Evolutionary conservation across 176 grass and related monocot genomes (phyloP).

Genomic region (Zoysia japonica): DNA sequence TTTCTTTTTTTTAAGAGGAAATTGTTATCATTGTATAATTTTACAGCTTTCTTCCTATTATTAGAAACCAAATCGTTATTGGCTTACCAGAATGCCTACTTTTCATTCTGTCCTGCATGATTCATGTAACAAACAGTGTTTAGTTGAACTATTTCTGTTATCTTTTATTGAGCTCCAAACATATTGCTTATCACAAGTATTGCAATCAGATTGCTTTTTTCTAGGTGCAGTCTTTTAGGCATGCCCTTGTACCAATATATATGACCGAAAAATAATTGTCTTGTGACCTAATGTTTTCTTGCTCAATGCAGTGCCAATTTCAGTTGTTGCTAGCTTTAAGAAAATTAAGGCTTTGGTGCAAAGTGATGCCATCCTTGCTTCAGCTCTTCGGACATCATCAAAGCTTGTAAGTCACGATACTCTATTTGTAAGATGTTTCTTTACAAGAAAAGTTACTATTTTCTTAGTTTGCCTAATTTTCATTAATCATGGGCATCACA

Average conservation of each 20-base stretch:
- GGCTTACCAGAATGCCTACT: background rate
- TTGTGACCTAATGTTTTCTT: slow-evolving; percentile 4
- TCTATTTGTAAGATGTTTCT: slow-evolving; percentile 1
- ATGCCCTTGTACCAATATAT: background rate
- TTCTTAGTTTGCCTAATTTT: slow-evolving; percentile 25
- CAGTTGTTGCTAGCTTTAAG: slow-evolving; percentile 90
- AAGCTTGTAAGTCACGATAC: slow-evolving; percentile 71
- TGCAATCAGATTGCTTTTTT: background rate
- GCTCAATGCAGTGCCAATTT: slow-evolving; percentile 81
- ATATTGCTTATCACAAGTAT: background rate
- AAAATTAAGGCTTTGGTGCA: slow-evolving; percentile 96
- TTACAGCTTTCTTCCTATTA: slow-evolving; percentile 20
- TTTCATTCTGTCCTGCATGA: background rate
- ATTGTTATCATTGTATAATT: background rate
- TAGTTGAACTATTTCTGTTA: background rate
- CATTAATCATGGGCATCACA: slow-evolving; percentile 26
- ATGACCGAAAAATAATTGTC: background rate
- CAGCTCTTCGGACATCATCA: slow-evolving; percentile 84
- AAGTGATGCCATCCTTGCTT: slow-evolving; percentile 76
- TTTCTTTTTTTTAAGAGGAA: background rate
- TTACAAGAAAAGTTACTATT: slow-evolving; percentile 5
- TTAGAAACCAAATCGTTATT: slow-evolving; percentile 6
- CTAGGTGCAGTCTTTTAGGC: background rate
- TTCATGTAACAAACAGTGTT: background rate
- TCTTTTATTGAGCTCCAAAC: slow-evolving; percentile 18